Evolutionary conservation across 1,284 basidiomycete genomes (phyloP).

Genomic region (Malassezia pachydermatis): DNA sequence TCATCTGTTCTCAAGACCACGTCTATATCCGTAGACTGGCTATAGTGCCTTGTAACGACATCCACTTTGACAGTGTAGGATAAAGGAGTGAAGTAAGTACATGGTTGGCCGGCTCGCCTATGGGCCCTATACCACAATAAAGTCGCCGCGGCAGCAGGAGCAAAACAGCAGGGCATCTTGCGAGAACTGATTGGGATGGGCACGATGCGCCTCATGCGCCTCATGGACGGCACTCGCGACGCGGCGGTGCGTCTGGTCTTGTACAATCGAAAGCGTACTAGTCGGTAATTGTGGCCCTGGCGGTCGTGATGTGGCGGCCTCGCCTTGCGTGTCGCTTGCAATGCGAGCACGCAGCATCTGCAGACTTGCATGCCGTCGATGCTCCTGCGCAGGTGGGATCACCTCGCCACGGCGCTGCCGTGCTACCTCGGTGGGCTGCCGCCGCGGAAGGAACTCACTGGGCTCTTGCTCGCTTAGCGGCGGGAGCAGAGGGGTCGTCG

Average conservation of each 20-base stretch:
- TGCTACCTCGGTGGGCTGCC: conserved; percentile 2
- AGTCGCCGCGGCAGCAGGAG: conserved; percentile 20
- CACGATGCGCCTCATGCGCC: too few species aligned
- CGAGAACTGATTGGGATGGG: conserved; percentile 18
- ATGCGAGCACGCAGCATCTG: conserved; percentile 24
- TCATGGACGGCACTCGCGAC: conserved; percentile 4
- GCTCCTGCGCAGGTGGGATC: conserved; percentile 16
- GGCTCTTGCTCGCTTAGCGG: conserved; percentile 8
- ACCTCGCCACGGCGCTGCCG: background rate
- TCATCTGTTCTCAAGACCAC: too few species aligned
- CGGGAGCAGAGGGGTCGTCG: conserved; percentile 14
- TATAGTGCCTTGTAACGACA: too few species aligned
- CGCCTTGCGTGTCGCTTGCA: conserved; percentile 1
- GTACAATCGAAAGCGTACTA: conserved; percentile 10
- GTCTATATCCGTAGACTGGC: too few species aligned
- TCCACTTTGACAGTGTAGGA: too few species aligned
- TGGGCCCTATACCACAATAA: conserved; percentile 16
- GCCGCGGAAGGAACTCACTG: conserved; percentile 2
- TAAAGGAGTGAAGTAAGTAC: too few species aligned
- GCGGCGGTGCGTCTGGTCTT: background rate
- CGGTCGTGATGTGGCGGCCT: background rate
- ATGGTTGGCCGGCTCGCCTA: background rate
- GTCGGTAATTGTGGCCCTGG: conserved; percentile 5
- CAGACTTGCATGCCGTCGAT: conserved; percentile 16
- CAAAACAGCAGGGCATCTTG: conserved; percentile 21